A percentile compares a stretch with the other conserved stretches of the same genome.
Conservation (phyloP, 139 green algal genomes). For the Eudorina sp. region DNA sequence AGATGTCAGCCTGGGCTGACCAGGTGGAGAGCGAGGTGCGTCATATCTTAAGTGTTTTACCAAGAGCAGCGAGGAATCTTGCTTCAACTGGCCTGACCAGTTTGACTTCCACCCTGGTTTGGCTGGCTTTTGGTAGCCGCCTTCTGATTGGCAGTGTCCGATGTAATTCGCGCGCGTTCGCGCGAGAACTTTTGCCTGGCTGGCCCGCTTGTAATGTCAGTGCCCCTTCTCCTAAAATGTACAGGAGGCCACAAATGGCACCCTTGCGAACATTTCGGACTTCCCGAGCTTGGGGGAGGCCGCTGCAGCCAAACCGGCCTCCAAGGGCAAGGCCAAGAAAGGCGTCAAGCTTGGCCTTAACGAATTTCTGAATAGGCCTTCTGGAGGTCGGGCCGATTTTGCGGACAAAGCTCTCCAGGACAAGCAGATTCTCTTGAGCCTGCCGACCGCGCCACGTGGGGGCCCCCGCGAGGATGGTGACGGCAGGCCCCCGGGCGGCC, state of each 20-base stretch:
- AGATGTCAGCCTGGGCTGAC: slow-evolving; percentile 63
- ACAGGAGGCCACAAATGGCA: slow-evolving; percentile 28
- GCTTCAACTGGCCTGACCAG: background rate
- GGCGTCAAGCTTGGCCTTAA: slow-evolving; percentile 71
- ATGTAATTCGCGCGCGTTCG: background rate
- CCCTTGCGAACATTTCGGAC: slow-evolving; percentile 60
- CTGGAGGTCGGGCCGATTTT: slow-evolving; percentile 6
- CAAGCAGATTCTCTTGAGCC: slow-evolving; percentile 63
- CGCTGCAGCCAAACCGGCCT: slow-evolving; percentile 52
- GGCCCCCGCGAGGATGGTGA: slow-evolving; percentile 62
- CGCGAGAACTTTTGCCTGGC: background rate
- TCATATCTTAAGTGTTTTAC: background rate
- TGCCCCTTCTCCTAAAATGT: background rate
- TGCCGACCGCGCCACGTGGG: slow-evolving; percentile 77
- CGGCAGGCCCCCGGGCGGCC: slow-evolving; percentile 25
- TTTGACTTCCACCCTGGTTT: too few species aligned
- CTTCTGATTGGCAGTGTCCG: background rate
- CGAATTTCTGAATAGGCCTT: slow-evolving; percentile 72
- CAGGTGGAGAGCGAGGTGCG: slow-evolving; percentile 70
- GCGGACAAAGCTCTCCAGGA: slow-evolving; percentile 44
- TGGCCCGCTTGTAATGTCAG: background rate
- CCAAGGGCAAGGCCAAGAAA: slow-evolving; percentile 78
- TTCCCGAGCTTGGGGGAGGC: slow-evolving; percentile 80
- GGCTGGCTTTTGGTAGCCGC: slow-evolving; percentile 9
- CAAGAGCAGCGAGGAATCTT: background rate